Percentiles rank a stretch among this genome's conserved stretches.
These are phyloP conservation scores for Westerdykella sp. DNA, from an alignment of 2,329 filamentous ascomycete species.

Conservation along the genomic window DNA sequence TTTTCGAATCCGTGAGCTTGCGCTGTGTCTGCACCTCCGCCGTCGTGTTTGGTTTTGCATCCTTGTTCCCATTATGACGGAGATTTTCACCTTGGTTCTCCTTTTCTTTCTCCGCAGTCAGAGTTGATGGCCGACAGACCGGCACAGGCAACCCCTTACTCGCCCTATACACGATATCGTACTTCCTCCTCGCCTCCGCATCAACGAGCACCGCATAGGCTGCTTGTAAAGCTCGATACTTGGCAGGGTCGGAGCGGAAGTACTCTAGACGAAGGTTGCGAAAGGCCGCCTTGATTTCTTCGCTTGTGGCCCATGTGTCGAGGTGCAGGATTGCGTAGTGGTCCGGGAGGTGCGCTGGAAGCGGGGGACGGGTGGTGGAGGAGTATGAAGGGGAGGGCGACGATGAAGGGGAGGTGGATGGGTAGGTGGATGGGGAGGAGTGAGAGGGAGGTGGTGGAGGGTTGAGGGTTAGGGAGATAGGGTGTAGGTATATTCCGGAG, in stretches of 20 bases:
- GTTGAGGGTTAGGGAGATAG: not conserved
- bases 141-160: not conserved
- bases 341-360: conserved; percentile 14
- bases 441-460: not conserved
- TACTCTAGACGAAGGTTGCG: conserved; percentile 23
- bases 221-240: conserved; percentile 25
- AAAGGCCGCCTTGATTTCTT: conserved; percentile 26
- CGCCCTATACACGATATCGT: conserved; percentile 19
- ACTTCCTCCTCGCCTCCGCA: conserved; percentile 19
- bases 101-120: conserved; percentile 2
- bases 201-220: conserved; percentile 29
- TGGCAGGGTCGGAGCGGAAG: conserved; percentile 22
- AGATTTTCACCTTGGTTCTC: conserved; percentile 4
- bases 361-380: conserved; percentile 8
- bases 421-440: conserved; percentile 1
- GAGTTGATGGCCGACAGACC: not conserved
- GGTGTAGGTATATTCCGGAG: not conserved
- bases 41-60: not conserved
- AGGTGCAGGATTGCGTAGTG: conserved; percentile 29
- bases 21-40: conserved; percentile 2
- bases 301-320: conserved; percentile 16
- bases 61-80: conserved; percentile 15
- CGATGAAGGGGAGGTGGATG: conserved; percentile 15
- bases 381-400: conserved; percentile 16
- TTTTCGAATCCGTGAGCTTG: too few species aligned